Evolutionary conservation across 2,329 filamentous ascomycete genomes (phyloP).

Genomic region (Alternaria sp.): DNA sequence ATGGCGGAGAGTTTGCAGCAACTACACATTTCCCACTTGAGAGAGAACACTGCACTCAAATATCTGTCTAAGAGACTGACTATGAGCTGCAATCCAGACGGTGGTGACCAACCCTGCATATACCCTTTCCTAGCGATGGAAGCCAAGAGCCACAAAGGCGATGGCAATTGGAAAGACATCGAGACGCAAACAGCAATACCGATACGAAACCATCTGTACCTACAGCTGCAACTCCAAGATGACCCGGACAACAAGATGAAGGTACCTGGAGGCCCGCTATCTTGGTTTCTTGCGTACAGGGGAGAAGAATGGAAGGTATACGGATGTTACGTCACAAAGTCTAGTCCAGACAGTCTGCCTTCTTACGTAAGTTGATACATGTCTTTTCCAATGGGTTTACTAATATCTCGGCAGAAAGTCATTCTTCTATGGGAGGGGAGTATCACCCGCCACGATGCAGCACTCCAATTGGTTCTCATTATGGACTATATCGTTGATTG

Average conservation of each 20-base stretch:
- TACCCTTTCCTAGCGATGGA: conserved; percentile 29
- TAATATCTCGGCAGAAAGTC: neutral
- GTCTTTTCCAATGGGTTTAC: neutral
- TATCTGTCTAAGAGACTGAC: conserved; percentile 7
- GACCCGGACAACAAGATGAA: conserved; percentile 16
- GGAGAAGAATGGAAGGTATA: conserved; percentile 29
- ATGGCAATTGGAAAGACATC: conserved; percentile 19
- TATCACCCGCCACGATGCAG: conserved; percentile 18
- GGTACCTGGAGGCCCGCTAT: conserved; percentile 20
- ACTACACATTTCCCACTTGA: neutral
- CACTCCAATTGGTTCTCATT: conserved; percentile 27
- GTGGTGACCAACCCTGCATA: conserved; percentile 12
- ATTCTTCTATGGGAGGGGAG: conserved; percentile 23
- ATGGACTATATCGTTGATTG: conserved; percentile 32
- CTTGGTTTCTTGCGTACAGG: conserved; percentile 23
- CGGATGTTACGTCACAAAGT: conserved; percentile 7
- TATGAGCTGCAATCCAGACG: conserved; percentile 17
- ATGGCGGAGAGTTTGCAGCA: neutral
- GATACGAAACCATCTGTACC: conserved; percentile 14
- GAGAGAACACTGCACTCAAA: neutral
- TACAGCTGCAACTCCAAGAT: conserved; percentile 18
- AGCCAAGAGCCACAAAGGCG: conserved; percentile 21
- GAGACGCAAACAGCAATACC: conserved; percentile 23
- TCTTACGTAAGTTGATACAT: neutral
- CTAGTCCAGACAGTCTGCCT: neutral